Conservation (phyloP, 208 protist genomes). For the Crithidia thermophila region DNA sequence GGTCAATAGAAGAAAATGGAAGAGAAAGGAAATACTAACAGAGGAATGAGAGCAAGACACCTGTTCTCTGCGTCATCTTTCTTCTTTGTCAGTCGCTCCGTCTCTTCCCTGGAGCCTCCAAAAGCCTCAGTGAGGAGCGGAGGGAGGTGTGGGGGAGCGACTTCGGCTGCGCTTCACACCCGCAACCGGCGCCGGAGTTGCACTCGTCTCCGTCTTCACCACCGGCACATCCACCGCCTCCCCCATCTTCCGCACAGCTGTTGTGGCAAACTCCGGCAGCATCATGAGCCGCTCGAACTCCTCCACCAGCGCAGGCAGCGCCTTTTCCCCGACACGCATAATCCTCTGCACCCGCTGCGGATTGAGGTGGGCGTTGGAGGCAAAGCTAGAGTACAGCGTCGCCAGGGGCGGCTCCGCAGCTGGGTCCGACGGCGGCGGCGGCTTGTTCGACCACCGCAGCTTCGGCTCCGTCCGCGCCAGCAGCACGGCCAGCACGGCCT, state of each 20-base stretch:
- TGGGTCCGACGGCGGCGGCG: slow-evolving; percentile 22
- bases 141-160: neutral
- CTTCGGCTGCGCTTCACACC: slow-evolving; percentile 11
- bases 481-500: slow-evolving; percentile 57
- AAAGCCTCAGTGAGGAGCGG: no score
- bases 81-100: neutral
- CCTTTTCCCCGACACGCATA: slow-evolving; percentile 46
- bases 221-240: slow-evolving; percentile 7
- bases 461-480: slow-evolving; percentile 45
- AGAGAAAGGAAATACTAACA: neutral
- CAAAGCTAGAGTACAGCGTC: slow-evolving; percentile 63
- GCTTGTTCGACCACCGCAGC: slow-evolving; percentile 51
- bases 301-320: slow-evolving; percentile 31
- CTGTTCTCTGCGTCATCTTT: no score
- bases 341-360: slow-evolving; percentile 52
- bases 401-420: slow-evolving; percentile 26
- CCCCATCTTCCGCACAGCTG: slow-evolving; percentile 6
- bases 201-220: neutral
- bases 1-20: no score
- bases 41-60: neutral
- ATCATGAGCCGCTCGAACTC: slow-evolving; percentile 36
- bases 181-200: neutral
- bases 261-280: slow-evolving; percentile 12
- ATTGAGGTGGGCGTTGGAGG: slow-evolving; percentile 62
- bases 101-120: neutral